Evolutionary conservation across 495 filamentous ascomycete species (phyloP), one percentile per base, ranked within the genome.

Genomic region (Bombardia bombarda): DNA sequence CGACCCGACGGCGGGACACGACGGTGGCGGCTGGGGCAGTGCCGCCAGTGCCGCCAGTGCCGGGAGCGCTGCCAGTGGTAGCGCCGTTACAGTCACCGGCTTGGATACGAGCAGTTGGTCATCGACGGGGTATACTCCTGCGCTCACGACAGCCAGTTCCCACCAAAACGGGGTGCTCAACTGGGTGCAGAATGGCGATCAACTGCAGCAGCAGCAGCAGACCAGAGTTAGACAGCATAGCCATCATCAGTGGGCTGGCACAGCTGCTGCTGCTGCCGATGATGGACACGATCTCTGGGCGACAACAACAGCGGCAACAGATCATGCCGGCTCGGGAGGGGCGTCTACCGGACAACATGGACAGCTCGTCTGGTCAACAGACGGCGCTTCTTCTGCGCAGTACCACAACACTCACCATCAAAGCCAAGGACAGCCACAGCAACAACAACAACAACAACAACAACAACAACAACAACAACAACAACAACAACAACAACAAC

Each of bases 81-180:
- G 8, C 36, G 34, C 21, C 10, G 32, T 12, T 7, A 7, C 9
- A 21, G 34, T n/a, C 19, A 37, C 19, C 1, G 34, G 9, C 1
- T 10, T 24, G 0, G 39, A 30, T 10, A 33, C 33, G 10, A 21
- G 37, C 3, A 48, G 42, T 10, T 32, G 41, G 7, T 12, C 43
- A 33, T 19, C 47, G 13, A 30, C 14, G 4, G 49, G 50, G 38
- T 30, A 46, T 5, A 35, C 45, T 8, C 31, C 42, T 3, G 46
- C 32, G 24, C 2, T 14, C 32, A 33, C 31, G 32, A 14, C 38
- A 14, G 14, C 10, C 17, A 16, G 20, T 2, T 22, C 7, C 34
- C 21, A 23, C 34, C 3, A 10, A 6, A 6, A 4, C 8, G 34
- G 13, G 9, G 19, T 37, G 9, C 17, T 37, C 17, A 7, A 21